Evolutionary conservation across 768 basidiomycete genomes (phyloP), one percentile per base, ranked within the genome.

Genomic region (Boletales sp.): DNA sequence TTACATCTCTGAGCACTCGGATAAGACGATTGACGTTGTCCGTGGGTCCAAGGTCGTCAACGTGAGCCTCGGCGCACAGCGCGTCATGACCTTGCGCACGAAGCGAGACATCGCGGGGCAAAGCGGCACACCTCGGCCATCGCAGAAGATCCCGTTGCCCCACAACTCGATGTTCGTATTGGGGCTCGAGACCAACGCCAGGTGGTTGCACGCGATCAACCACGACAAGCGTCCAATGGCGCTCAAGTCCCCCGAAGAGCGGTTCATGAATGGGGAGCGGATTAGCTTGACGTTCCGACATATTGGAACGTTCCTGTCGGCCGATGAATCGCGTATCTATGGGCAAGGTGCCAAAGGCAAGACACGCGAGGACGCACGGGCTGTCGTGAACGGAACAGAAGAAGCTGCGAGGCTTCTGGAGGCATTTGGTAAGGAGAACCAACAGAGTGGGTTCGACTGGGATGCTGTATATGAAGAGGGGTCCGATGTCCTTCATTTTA

Each of bases 101-200:
- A 90, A 90, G 65, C 80, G 78, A 55, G 78, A 83, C 40, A 66
- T 62, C 43, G 48, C 56, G 12, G 55, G 53, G 29, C 51, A 58
- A 12, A 19, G 50, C n/a, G 60, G 60, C 8, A 54, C 39, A 19
- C 70, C 74, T 8, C 72, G 77, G 6, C 60, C 61, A 2, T 64
- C 78, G 0, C 86, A 88, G 62, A 82, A 82, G 52, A 77, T 91
- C 17, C 81, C 83, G 1, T 79, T 92, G 0, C 86, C 86, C 0
- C 83, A 90, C 58, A 90, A 88, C 63, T 89, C 87, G 5, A 83
- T 90, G 77, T 90, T 92, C 63, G 82, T 89, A 51, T 72, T 91
- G 72, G 88, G 88, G 1, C 75, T 81, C 5, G 73, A 76, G 46
- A 90, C 88, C 42, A 92, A 92, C 57, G 70, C 72, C 47, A 76